A percentile compares a stretch with the other conserved stretches of the same genome.
Evolutionary conservation across 1,284 basidiomycete genomes (phyloP).

Genomic region (Wolfiporia cocos): DNA sequence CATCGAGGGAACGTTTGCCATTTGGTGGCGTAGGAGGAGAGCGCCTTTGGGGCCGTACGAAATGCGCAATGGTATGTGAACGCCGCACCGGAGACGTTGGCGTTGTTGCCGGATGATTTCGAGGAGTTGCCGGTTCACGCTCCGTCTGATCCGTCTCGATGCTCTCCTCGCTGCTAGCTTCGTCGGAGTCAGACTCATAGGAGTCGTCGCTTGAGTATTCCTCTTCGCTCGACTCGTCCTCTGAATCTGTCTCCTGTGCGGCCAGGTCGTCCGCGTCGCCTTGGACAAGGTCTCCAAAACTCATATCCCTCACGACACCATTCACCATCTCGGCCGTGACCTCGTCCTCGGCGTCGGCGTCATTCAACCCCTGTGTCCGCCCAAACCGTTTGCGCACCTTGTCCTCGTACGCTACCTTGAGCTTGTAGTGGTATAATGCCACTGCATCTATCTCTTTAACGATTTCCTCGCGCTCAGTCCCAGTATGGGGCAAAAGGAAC

Average conservation of each 20-base stretch:
- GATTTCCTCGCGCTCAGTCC: conserved; percentile 68
- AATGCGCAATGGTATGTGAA: conserved; percentile 24
- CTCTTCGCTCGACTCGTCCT: conserved; percentile 35
- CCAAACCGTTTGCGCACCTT: conserved; percentile 81
- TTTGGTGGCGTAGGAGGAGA: background rate
- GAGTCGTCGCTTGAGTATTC: conserved; percentile 13
- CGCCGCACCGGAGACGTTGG: conserved; percentile 14
- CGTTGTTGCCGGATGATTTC: background rate
- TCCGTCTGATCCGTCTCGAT: conserved; percentile 27
- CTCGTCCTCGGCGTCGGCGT: conserved; percentile 67
- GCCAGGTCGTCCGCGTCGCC: conserved; percentile 78
- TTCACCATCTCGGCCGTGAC: conserved; percentile 76
- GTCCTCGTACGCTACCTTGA: conserved; percentile 88
- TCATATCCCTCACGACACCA: conserved; percentile 73
- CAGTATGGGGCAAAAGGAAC: conserved; percentile 78
- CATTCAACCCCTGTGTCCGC: conserved; percentile 40
- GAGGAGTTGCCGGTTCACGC: conserved; percentile 19
- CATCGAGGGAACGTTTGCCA: conserved; percentile 11
- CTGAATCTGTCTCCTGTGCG: conserved; percentile 69
- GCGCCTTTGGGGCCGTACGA: conserved; percentile 9
- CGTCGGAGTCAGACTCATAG: conserved; percentile 32
- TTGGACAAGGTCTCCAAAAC: conserved; percentile 71
- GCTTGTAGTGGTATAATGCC: conserved; percentile 85
- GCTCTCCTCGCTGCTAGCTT: conserved; percentile 29
- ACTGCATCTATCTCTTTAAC: conserved; percentile 83